phyloP scores from a whole-genome alignment of 345 rosid species.

The Pseudoturritis turrita region DNA sequence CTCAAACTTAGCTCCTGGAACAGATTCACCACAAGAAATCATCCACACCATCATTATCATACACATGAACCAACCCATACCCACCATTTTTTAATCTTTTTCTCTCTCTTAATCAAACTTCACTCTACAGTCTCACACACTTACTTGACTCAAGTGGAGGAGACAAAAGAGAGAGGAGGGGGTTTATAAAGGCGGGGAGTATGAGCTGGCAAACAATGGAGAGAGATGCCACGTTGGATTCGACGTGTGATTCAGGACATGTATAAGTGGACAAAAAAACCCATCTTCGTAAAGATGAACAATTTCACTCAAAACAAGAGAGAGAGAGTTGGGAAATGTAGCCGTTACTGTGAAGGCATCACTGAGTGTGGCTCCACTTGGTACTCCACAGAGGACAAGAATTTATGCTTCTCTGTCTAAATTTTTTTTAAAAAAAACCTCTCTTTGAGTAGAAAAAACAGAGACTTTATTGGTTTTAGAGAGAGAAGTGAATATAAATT shows the following conservation, averaged over 20 bases:
- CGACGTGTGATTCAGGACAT: slow-evolving; percentile 28
- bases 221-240: slow-evolving; percentile 40
- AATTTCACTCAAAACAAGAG: slow-evolving; percentile 16
- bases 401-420: slow-evolving; percentile 28
- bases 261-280: slow-evolving; percentile 18
- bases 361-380: slow-evolving; percentile 32
- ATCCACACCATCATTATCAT: slow-evolving; percentile 33
- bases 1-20: slow-evolving; percentile 52
- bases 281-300: slow-evolving; percentile 8
- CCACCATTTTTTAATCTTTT: slow-evolving; percentile 1
- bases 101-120: not conserved
- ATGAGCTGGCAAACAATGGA: slow-evolving; percentile 34
- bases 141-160: slow-evolving; percentile 3
- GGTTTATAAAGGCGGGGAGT: slow-evolving; percentile 17
- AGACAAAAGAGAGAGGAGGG: not conserved
- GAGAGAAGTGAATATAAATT: slow-evolving; percentile 22
- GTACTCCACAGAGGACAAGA: slow-evolving; percentile 34
- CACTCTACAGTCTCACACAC: slow-evolving; percentile 10
- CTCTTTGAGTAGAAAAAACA: slow-evolving; percentile 11
- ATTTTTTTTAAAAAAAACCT: not conserved
- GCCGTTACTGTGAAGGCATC: slow-evolving; percentile 42
- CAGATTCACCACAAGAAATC: slow-evolving; percentile 16
- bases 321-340: slow-evolving; percentile 32
- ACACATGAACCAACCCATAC: slow-evolving; percentile 36
- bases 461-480: slow-evolving; percentile 26